phyloP scores from a whole-genome alignment of 106 monocot species.

The Dendrobium huoshanense region DNA sequence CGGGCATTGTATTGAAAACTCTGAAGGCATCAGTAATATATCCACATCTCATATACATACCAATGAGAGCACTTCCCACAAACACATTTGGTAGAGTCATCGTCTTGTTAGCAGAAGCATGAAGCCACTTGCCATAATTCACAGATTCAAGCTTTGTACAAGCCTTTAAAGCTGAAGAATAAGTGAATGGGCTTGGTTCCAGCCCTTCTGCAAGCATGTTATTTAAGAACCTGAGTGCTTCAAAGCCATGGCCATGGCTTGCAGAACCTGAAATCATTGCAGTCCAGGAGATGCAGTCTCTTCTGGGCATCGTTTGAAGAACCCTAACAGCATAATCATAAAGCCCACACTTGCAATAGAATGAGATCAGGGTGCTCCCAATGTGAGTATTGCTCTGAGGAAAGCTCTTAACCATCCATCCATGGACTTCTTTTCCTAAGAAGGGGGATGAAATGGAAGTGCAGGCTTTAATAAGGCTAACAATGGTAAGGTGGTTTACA shows the following conservation, averaged over 20 bases:
- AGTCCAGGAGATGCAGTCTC: constrained; percentile 80
- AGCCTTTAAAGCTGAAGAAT: constrained; percentile 76
- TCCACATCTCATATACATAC: constrained; percentile 84
- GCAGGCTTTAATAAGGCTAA: constrained; percentile 70
- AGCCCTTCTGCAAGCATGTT: constrained; percentile 79
- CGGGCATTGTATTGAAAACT: constrained; percentile 69
- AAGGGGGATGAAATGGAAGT: constrained; percentile 39
- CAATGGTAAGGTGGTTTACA: constrained; percentile 52
- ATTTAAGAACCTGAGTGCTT: constrained; percentile 54
- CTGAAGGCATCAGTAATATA: constrained; percentile 45
- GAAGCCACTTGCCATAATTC: constrained; percentile 55
- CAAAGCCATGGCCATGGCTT: constrained; percentile 32
- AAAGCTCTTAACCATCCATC: constrained; percentile 43
- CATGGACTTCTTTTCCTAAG: constrained; percentile 77
- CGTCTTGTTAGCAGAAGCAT: constrained; percentile 66
- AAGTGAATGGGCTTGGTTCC: constrained; percentile 66
- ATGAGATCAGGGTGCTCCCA: constrained; percentile 75
- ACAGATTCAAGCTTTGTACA: constrained; percentile 56
- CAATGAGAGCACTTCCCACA: constrained; percentile 74
- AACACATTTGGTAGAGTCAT: constrained; percentile 47
- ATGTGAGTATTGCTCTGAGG: constrained; percentile 39
- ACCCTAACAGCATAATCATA: constrained; percentile 61
- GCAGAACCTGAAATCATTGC: constrained; percentile 70
- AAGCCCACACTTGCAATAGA: constrained; percentile 69
- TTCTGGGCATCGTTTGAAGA: constrained; percentile 58